phyloP scores from a whole-genome alignment of 2,329 filamentous ascomycete species.

The Diaporthe citri region DNA sequence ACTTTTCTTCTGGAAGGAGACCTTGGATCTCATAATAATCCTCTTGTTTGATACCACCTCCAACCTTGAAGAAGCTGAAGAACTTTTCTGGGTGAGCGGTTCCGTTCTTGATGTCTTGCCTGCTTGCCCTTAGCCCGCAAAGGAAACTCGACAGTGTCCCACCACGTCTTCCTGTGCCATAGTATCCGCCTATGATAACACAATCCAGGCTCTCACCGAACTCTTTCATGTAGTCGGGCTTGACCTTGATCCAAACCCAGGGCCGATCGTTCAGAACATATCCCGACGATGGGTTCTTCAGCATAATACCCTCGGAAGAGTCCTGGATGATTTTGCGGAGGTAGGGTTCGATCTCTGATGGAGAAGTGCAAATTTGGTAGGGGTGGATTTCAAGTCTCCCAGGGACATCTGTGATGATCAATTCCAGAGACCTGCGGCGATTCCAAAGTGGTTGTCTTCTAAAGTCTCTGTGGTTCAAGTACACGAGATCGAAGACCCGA shows the following conservation, averaged over 20 bases:
- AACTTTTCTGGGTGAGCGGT: slow-evolving; percentile 76
- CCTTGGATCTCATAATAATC: slow-evolving; percentile 89
- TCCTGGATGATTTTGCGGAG: slow-evolving; percentile 88
- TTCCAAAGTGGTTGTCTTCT: slow-evolving; percentile 88
- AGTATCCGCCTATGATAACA: slow-evolving; percentile 91
- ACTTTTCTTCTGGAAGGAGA: slow-evolving; percentile 85
- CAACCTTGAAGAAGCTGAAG: slow-evolving; percentile 97
- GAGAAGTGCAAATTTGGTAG: slow-evolving; percentile 74
- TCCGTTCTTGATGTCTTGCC: slow-evolving; percentile 72
- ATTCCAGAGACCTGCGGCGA: slow-evolving; percentile 79
- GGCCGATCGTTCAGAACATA: slow-evolving; percentile 92
- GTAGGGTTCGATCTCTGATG: slow-evolving; percentile 81
- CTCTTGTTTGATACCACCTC: slow-evolving; percentile 87
- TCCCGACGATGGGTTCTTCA: slow-evolving; percentile 91
- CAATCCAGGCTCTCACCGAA: slow-evolving; percentile 95
- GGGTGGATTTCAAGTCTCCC: slow-evolving; percentile 87
- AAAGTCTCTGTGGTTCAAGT: slow-evolving; percentile 84
- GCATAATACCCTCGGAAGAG: slow-evolving; percentile 87
- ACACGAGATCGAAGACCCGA: slow-evolving; percentile 90
- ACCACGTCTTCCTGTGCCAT: slow-evolving; percentile 86
- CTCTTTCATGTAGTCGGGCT: slow-evolving; percentile 97
- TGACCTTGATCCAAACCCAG: slow-evolving; percentile 98
- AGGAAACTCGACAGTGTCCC: slow-evolving; percentile 87
- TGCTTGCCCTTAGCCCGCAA: slow-evolving; percentile 85
- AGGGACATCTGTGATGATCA: slow-evolving; percentile 74